phyloP scores from a whole-genome alignment of 352 stramenopile species.

The Saprolegnia diclina region DNA sequence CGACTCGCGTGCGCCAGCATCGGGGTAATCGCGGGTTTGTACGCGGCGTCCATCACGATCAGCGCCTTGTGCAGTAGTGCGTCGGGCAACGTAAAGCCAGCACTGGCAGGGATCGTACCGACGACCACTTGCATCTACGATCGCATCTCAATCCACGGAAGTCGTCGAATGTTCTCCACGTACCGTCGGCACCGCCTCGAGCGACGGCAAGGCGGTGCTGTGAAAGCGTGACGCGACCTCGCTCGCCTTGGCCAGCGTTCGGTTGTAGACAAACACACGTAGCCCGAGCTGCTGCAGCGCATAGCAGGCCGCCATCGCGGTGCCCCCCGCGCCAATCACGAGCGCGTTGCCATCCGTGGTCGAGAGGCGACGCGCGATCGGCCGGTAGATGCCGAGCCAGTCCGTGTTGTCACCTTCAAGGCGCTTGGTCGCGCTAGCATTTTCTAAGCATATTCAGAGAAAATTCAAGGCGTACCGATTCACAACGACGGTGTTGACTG shows the following conservation, averaged over 20 bases:
- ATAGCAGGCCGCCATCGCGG: constrained; percentile 94
- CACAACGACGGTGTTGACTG: constrained; percentile 96
- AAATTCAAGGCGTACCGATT: constrained; percentile 43
- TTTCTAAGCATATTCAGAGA: neutral
- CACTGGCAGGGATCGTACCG: constrained; percentile 91
- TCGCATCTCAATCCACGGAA: constrained; percentile 13
- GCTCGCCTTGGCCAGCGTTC: constrained; percentile 89
- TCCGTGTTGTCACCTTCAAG: constrained; percentile 96
- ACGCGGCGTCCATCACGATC: constrained; percentile 96
- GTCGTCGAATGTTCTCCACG: no score
- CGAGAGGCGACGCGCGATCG: constrained; percentile 67
- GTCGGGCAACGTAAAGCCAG: constrained; percentile 72
- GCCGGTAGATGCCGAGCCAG: constrained; percentile 96
- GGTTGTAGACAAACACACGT: constrained; percentile 93
- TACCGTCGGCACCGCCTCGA: constrained; percentile 37
- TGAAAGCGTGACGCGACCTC: constrained; percentile 86
- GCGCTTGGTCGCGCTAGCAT: constrained; percentile 29
- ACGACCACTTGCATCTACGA: constrained; percentile 86
- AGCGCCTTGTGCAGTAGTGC: constrained; percentile 48
- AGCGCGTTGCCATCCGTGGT: constrained; percentile 34
- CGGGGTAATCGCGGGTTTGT: constrained; percentile 94
- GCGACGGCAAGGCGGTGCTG: constrained; percentile 49
- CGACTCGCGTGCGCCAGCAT: constrained; percentile 86
- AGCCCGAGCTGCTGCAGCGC: constrained; percentile 84
- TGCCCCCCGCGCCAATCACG: constrained; percentile 90